A percentile compares a stretch with the other conserved stretches of the same genome.
These are phyloP conservation scores for Raphanus raphanistrum DNA, from an alignment of 345 rosid species.

Conservation along the genomic window DNA sequence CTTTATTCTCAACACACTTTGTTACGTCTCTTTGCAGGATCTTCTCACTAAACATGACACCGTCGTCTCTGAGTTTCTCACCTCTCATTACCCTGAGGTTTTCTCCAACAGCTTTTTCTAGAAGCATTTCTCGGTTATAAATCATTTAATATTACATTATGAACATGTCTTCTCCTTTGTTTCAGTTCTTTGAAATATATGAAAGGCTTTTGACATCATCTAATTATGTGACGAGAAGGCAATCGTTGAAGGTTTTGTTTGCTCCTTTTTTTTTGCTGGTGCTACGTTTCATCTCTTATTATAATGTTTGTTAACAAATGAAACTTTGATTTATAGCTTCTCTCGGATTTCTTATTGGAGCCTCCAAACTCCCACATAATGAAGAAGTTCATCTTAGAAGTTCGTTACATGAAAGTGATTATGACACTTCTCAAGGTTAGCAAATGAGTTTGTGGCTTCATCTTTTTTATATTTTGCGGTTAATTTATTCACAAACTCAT, in stretches of 20 bases:
- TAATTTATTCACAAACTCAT: slow-evolving; percentile 8
- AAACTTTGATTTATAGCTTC: slow-evolving; percentile 55
- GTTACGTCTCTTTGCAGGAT: slow-evolving; percentile 58
- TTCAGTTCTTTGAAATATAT: slow-evolving; percentile 87
- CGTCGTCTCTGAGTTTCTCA: slow-evolving; percentile 74
- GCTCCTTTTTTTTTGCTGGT: neutral
- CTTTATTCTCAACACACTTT: slow-evolving; percentile 1
- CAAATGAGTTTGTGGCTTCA: slow-evolving; percentile 3
- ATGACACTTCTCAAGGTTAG: slow-evolving; percentile 85
- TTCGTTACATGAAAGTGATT: slow-evolving; percentile 84
- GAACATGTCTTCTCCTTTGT: slow-evolving; percentile 18
- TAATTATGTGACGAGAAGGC: slow-evolving; percentile 96
- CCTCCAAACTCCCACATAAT: slow-evolving; percentile 79
- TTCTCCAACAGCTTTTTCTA: slow-evolving; percentile 24
- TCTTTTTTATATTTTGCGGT: neutral
- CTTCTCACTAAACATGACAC: slow-evolving; percentile 80
- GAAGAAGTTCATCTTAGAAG: slow-evolving; percentile 92
- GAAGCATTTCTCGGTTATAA: slow-evolving; percentile 1
- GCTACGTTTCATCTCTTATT: slow-evolving; percentile 1
- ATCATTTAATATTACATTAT: neutral
- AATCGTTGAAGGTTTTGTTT: slow-evolving; percentile 81
- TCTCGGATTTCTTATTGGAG: slow-evolving; percentile 92
- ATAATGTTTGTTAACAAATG: slow-evolving; percentile 1
- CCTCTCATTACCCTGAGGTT: slow-evolving; percentile 87
- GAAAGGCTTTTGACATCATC: slow-evolving; percentile 83